phyloP scores from a whole-genome alignment of 2,329 filamentous ascomycete genomes.

The Beauveria pseudobassiana region DNA sequence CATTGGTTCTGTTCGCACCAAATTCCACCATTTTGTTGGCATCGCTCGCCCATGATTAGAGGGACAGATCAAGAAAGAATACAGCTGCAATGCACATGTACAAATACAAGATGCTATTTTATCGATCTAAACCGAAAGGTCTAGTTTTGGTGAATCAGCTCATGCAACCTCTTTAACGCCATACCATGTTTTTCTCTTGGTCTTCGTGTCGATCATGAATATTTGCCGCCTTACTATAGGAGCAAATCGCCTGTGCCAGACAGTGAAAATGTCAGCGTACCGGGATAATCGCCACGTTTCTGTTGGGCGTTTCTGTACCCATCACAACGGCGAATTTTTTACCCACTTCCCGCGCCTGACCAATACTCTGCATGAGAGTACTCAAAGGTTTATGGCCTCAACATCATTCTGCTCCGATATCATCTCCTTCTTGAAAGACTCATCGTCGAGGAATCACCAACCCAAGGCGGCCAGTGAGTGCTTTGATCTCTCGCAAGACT shows the following conservation, averaged over 20 bases:
- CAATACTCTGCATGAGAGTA: conserved; percentile 64
- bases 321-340: conserved; percentile 61
- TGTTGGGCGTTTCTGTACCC: conserved; percentile 18
- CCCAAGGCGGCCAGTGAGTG: conserved; percentile 74
- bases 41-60: too few relatives aligned
- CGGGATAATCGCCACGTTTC: conserved; percentile 18
- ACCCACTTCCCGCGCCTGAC: conserved; percentile 64
- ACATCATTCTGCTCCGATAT: conserved; percentile 79
- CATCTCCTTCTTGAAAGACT: conserved; percentile 62
- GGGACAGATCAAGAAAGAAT: too few relatives aligned
- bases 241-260: conserved; percentile 25
- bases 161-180: conserved; percentile 8
- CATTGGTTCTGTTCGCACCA: too few relatives aligned
- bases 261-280: conserved; percentile 19
- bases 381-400: conserved; percentile 70
- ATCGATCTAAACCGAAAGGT: too few relatives aligned
- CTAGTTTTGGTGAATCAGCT: neutral
- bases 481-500: conserved; percentile 81
- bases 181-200: neutral
- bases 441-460: conserved; percentile 64
- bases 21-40: neutral
- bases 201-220: neutral
- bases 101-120: neutral
- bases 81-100: neutral
- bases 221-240: conserved; percentile 18